These are phyloP conservation scores for Pulveroboletus sp. DNA, from an alignment of 1,284 basidiomycete genomes.

Conservation along the genomic window DNA sequence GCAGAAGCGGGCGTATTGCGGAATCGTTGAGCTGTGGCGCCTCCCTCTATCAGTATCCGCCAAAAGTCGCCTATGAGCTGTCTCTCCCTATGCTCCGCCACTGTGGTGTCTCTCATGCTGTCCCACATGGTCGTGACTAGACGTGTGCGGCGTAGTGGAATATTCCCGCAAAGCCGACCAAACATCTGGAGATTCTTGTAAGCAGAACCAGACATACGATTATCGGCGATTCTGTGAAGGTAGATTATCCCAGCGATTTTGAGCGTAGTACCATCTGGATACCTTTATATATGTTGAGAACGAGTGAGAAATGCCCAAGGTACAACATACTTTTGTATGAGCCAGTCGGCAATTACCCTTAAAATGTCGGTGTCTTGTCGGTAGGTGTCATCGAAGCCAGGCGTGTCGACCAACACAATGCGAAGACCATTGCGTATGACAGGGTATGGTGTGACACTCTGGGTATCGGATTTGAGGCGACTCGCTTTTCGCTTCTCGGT, in stretches of 20 bases:
- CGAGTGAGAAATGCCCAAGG: neutral
- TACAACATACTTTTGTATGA: constrained; percentile 21
- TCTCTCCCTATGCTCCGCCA: constrained; percentile 22
- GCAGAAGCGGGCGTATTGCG: neutral
- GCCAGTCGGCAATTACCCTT: constrained; percentile 28
- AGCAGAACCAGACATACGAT: constrained; percentile 47
- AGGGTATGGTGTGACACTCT: constrained; percentile 8
- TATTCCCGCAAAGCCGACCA: constrained; percentile 29
- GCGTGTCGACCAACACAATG: constrained; percentile 31
- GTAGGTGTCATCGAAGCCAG: constrained; percentile 30
- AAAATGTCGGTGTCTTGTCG: constrained; percentile 31
- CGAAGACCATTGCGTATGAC: neutral
- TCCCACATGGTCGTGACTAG: constrained; percentile 46
- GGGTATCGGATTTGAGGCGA: constrained; percentile 16
- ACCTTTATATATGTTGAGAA: constrained; percentile 6
- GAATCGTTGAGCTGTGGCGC: constrained; percentile 29
- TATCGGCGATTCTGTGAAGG: constrained; percentile 51
- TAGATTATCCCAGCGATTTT: constrained; percentile 47
- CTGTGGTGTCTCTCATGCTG: constrained; percentile 3
- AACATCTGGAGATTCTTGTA: constrained; percentile 48
- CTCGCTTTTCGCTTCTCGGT: neutral
- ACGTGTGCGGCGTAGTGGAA: constrained; percentile 29
- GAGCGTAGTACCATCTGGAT: constrained; percentile 8
- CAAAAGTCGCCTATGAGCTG: constrained; percentile 32
- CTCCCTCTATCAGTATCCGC: constrained; percentile 32